Base-by-base conservation (phyloP, 2,329 filamentous ascomycete genomes). In the Eutypella sp. region DNA sequence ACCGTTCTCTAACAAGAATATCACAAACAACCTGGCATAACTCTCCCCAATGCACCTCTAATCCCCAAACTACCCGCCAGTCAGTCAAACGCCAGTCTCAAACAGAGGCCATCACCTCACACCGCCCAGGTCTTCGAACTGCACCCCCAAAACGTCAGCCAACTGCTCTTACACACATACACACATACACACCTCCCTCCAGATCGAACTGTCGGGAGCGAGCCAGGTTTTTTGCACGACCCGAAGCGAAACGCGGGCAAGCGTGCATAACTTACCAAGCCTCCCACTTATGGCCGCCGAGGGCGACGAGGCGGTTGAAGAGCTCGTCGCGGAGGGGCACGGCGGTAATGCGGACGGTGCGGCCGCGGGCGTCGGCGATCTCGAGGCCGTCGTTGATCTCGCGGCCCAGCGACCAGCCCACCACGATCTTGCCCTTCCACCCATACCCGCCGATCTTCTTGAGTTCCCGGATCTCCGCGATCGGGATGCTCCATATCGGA, bases 211-310 rank as follows among this genome's bases (percentile, higher is more conserved):
- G 18, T n/a, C n/a, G n/a, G n/a, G n/a, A n/a, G n/a, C n/a, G n/a
- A n/a, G n/a, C n/a, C n/a, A n/a, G n/a, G n/a, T n/a, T n/a, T n/a
- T n/a, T n/a, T n/a, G n/a, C n/a, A n/a, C n/a, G n/a, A n/a, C n/a
- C n/a, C n/a, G n/a, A n/a, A n/a, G n/a, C n/a, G n/a, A n/a, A n/a
- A n/a, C n/a, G n/a, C n/a, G n/a, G n/a, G n/a, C n/a, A n/a, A n/a
- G n/a, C 13, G 13, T 33, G 5, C 11, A 1, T 39, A 7, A 23
- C 29, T 31, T 59, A 92, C 82, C 81, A 88, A 45, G 78, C 76
- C 70, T 89, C 86, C 89, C 88, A 93, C 73, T 89, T 89, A 74
- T 93, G 87, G 13, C 76, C 76, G 1, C 87, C 87, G 67, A 92
- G 87, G 2, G 85, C 80, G 47, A 90, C 69, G 45, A 92, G 62